Percentiles rank a stretch among this genome's conserved stretches.
These are phyloP conservation scores for Coelastrella sp. DNA, from an alignment of 139 green algal genomes.

Conservation along the genomic window DNA sequence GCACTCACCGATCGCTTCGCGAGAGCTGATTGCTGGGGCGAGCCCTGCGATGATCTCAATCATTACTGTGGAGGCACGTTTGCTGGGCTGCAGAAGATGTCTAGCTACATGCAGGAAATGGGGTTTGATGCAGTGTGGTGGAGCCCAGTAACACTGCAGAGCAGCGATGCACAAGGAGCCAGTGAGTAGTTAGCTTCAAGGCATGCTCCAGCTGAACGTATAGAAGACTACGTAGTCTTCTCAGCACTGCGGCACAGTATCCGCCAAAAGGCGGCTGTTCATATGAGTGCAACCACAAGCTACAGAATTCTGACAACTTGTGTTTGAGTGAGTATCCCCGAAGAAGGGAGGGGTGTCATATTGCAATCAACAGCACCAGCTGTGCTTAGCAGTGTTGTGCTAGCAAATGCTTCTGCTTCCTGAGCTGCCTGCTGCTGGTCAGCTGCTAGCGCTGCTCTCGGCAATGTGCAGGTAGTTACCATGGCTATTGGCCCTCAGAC, in stretches of 20 bases:
- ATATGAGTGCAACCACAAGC: too few relatives aligned
- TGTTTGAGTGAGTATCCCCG: neutral
- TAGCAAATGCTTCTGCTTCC: neutral
- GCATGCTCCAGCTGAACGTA: neutral
- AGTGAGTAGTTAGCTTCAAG: neutral
- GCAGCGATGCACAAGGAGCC: neutral
- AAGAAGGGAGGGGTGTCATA: neutral
- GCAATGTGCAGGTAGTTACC: neutral
- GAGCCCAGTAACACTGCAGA: neutral
- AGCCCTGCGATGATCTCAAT: neutral
- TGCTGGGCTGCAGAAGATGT: neutral
- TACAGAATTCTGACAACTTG: neutral
- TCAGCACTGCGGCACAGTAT: too few relatives aligned
- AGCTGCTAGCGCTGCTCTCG: neutral
- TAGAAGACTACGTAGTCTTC: too few relatives aligned
- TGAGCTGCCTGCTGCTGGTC: neutral
- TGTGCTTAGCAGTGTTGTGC: neutral
- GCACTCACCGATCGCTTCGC: conserved; percentile 2
- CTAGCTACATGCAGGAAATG: conserved; percentile 12
- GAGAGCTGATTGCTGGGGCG: neutral
- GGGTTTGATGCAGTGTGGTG: conserved; percentile 42
- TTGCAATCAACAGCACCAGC: neutral
- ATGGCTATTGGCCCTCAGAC: conserved; percentile 27
- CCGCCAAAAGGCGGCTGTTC: too few relatives aligned
- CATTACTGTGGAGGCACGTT: conserved; percentile 22